These are phyloP conservation scores for Elymus sibiricus DNA, from an alignment of 176 grass and related monocot species.

Conservation along the genomic window DNA sequence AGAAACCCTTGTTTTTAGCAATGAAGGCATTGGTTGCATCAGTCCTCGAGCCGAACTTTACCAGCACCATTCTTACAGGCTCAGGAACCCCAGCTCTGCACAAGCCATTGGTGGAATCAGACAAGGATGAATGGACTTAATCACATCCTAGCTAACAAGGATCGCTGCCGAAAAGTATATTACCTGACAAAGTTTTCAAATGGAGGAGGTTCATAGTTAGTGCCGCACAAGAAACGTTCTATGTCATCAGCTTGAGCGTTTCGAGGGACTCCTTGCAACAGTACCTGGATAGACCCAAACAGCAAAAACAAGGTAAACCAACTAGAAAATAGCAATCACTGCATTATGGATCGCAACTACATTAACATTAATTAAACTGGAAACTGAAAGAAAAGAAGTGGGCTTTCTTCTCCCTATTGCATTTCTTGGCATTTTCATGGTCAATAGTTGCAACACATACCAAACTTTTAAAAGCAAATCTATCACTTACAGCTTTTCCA, in stretches of 20 bases:
- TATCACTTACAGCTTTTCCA: conserved; percentile 84
- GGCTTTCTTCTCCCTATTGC: background rate
- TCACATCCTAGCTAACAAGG: conserved; percentile 12
- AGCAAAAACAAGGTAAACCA: conserved; percentile 6
- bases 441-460: background rate
- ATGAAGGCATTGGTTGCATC: conserved; percentile 68
- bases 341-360: background rate
- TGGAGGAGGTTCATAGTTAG: conserved; percentile 57
- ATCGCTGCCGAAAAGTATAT: background rate
- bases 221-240: conserved; percentile 79
- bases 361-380: background rate
- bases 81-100: conserved; percentile 55
- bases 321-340: background rate
- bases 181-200: conserved; percentile 66
- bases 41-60: conserved; percentile 55
- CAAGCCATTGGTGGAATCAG: conserved; percentile 11
- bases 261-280: conserved; percentile 81
- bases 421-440: conserved; percentile 3
- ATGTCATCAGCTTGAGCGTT: conserved; percentile 66
- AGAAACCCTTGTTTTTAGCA: conserved; percentile 78
- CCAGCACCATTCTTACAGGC: conserved; percentile 52
- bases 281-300: conserved; percentile 33
- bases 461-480: conserved; percentile 21
- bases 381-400: background rate
- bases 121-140: background rate